Evolutionary conservation across 345 rosid genomes (phyloP), one percentile per base, ranked within the genome.

Genomic region (Pseudoturritis turrita): DNA sequence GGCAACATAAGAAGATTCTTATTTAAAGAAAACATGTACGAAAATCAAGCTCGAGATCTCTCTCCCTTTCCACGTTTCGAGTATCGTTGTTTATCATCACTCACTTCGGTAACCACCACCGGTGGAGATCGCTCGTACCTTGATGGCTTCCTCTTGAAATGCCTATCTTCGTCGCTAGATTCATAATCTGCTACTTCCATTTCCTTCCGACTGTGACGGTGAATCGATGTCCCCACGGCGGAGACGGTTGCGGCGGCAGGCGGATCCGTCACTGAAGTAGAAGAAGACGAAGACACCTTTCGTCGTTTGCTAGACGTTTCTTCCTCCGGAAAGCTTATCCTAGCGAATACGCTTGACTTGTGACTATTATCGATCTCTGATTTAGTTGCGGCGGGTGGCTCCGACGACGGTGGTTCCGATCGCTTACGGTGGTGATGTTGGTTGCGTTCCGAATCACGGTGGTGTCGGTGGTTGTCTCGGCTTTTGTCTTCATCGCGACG

Each of bases 111-210:
- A 44, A 33, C 52, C 19, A 70, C 78, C 0, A 79, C 53, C 1
- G 77, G 85, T 0, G 91, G 86, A 3, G 96, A 86, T 1, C 87
- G 80, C 76, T 86, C 94, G 10, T 86, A 85, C 86, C 91, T 88
- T 0, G 89, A 85, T 1, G 94, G 89, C 83, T 84, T 92, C 79
- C 98, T 85, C 85, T 92, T 89, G 75, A 89, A 92, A 79, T 92
- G 98, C 70, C 92, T 79, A 25, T 91, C 97, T 43, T 91, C 97
- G 10, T 89, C 97, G 41, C 97, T 95, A 0, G 97, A 91, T 76
- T 91, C 99, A 2, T 88, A 80, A 12, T 94, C 95, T 60, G 60
- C 83, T 4, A 79, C 78, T 11, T 50, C 65, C 3, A 77, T 35
- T 59, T 65, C 75, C 80, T 77, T 85, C 29, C 76, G 10, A 41